phyloP scores from a whole-genome alignment of 306 rosid species.

The Urtica urens region DNA sequence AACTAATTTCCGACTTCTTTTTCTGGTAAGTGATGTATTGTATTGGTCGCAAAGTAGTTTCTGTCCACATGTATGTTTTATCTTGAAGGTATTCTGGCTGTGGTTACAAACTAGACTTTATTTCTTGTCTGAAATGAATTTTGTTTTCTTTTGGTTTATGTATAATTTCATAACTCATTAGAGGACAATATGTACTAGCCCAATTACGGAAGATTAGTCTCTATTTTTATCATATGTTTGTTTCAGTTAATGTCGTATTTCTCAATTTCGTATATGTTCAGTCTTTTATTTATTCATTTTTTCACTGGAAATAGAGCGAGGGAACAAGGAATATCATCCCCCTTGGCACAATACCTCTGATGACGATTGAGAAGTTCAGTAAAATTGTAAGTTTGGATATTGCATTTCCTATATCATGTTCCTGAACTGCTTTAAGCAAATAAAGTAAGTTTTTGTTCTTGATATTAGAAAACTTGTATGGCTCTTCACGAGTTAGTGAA shows the following conservation, averaged over 20 bases:
- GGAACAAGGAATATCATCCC: constrained; percentile 68
- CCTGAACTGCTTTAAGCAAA: too few relatives aligned
- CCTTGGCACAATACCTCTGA: constrained; percentile 80
- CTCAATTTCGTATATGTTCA: too few relatives aligned
- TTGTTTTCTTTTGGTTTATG: background rate
- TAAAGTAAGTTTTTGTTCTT: too few relatives aligned
- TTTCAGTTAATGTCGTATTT: constrained; percentile 1
- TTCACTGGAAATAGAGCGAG: constrained; percentile 74
- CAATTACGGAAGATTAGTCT: too few relatives aligned
- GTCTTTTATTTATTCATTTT: constrained; percentile 18
- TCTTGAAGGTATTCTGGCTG: background rate
- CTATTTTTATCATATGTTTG: background rate
- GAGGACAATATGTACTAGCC: too few relatives aligned
- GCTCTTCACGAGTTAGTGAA: too few relatives aligned
- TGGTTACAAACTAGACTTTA: background rate
- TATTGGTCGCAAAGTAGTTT: too few relatives aligned
- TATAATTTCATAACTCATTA: too few relatives aligned
- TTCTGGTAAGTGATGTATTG: constrained; percentile 54
- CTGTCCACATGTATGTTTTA: too few relatives aligned
- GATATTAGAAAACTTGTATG: too few relatives aligned
- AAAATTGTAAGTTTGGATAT: constrained; percentile 50
- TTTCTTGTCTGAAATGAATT: background rate
- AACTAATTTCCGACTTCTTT: constrained; percentile 83
- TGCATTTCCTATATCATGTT: too few relatives aligned
- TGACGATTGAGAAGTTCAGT: constrained; percentile 82